These are phyloP conservation scores for Puccinellia tenuiflora DNA, from an alignment of 176 grass and related monocot species.

Conservation along the genomic window DNA sequence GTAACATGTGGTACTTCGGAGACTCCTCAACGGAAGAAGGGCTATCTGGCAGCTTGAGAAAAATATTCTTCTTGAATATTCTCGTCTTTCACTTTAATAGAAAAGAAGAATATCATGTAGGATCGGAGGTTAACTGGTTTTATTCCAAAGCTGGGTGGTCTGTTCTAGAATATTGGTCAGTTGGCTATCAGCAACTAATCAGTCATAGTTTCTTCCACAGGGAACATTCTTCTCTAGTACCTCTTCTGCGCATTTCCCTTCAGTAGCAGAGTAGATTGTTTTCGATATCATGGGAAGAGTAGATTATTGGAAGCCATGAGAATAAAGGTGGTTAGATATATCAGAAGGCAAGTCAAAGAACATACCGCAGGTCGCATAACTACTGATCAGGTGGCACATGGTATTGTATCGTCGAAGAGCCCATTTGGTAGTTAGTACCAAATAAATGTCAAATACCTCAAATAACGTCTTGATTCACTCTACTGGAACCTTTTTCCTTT, in stretches of 20 bases:
- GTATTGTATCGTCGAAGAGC: background rate
- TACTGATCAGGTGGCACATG: background rate
- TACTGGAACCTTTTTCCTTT: background rate
- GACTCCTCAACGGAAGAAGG: background rate
- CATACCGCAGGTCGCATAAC: background rate
- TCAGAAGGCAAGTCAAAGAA: background rate
- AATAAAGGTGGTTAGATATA: background rate
- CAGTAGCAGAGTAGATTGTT: background rate
- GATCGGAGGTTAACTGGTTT: background rate
- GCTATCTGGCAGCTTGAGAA: background rate
- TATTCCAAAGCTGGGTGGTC: background rate
- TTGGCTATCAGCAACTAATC: background rate
- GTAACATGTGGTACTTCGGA: background rate
- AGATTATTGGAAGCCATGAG: slow-evolving; percentile 13
- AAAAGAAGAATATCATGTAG: background rate
- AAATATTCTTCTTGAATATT: slow-evolving; percentile 24
- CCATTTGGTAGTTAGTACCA: background rate
- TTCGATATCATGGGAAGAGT: background rate
- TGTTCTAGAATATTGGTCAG: background rate
- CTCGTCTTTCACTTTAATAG: background rate
- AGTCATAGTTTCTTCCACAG: background rate
- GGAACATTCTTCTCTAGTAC: background rate
- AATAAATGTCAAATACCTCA: background rate
- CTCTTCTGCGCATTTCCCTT: background rate
- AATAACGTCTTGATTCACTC: background rate